These are phyloP conservation scores for Backusella liffmaniae DNA, from an alignment of 192 early-diverging fungal species.

Conservation along the genomic window DNA sequence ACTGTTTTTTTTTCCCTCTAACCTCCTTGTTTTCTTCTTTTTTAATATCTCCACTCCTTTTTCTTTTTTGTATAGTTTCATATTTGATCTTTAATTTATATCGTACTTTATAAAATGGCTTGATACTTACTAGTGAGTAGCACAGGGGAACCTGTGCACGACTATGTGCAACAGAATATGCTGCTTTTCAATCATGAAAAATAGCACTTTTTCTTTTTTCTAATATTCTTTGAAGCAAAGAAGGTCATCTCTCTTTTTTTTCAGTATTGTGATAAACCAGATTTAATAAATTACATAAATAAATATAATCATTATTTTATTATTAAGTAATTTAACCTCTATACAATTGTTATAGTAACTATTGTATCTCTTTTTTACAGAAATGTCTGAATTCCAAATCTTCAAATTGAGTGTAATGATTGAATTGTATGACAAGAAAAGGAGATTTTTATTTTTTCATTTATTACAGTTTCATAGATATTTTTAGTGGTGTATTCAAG, in stretches of 20 bases:
- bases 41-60: neutral
- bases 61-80: neutral
- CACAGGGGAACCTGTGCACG: neutral
- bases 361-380: neutral
- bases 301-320: neutral
- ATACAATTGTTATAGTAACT: neutral
- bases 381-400: conserved; percentile 4
- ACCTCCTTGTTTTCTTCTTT: neutral
- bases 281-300: too few species aligned
- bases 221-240: neutral
- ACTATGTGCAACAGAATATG: neutral
- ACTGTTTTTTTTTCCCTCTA: neutral
- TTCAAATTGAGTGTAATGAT: conserved; percentile 1
- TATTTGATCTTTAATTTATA: conserved; percentile 1
- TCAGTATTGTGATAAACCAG: neutral
- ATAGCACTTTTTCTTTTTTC: neutral
- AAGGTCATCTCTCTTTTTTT: neutral
- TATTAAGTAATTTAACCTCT: neutral
- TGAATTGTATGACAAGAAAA: neutral
- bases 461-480: neutral
- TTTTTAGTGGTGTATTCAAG: neutral
- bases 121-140: neutral
- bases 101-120: neutral
- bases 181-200: neutral
- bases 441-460: neutral